Base-by-base conservation (phyloP, 2,329 filamentous ascomycete genomes). In the Lecanosticta acicola region DNA sequence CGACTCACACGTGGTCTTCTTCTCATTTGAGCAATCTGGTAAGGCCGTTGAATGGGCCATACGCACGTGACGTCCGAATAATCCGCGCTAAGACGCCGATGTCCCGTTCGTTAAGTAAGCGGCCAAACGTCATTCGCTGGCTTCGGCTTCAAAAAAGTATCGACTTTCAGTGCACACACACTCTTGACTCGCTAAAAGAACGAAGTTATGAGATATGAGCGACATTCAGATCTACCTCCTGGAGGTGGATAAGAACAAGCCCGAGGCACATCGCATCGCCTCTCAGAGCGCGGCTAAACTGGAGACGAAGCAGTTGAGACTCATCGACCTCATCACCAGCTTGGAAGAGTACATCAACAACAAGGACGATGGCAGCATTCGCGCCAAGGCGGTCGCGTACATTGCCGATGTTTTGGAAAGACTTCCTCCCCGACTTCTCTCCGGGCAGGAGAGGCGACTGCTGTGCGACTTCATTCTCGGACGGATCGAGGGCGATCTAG, bases 301-400 rank as follows among this genome's bases (percentile, higher is more conserved):
- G 49, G 75, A 81, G 59, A 71, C 65, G 56, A 80, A 77, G 54
- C 70, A 82, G 56, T 69, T 77, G 42, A 82, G 78, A 55, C 69
- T 85, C 26, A 71, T 84, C 45, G 74, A 76, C 43, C 66, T 84
- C 40, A 77, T 85, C 44, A 78, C 82, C 59, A 79, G 78, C 36
- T 69, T 84, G 24, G 78, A 79, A 16, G 79, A 83, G 62, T 84
- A 83, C 56, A 75, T 85, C 59, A 84, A 83, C 55, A 78, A 81
- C 62, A 62, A 62, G 41, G 79, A 83, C 57, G 79, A 84, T 66
- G 70, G 71, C 17, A 71, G 73, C 11, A 69, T 78, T 35, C 72
- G 81, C 32, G 74, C 75, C n/a, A 82, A 81, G 67, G 69, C 73
- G 10, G 68, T 77, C 53, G 66, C 70, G 19, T 77, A 75, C 54